Evolutionary conservation across 2,329 filamentous ascomycete species (phyloP), one percentile per base, ranked within the genome.

Genomic region (Biscogniauxia marginata): DNA sequence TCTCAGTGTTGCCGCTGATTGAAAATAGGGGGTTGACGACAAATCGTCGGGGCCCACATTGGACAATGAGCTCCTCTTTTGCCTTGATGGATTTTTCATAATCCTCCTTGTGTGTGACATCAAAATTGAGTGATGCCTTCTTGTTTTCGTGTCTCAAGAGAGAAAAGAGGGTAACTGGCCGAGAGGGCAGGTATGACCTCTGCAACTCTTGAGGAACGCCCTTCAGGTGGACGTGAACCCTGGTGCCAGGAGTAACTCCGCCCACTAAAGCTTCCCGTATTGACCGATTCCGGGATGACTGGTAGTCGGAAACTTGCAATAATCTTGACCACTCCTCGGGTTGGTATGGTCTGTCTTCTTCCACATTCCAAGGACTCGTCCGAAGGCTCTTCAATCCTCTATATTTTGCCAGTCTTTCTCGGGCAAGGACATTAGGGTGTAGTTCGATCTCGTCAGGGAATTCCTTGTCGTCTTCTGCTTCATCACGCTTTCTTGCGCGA

Each of bases 401-500:
- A 75, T 97, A 99, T 57, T 90, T 85, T 7, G 89, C 85, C 53
- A 99, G 77, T 46, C 95, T 84, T 74, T 99, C 95, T 51, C 91
- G 80, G 0, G 95, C 95, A 46, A 91, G 80, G 3, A 96, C 91
- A 52, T 93, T 84, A 0, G 96, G 95, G 63, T 90, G 91, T 52
- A 99, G 79, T 73, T 99, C 96, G 56, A 99, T 95, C 73, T 99
- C 95, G 63, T 99, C 95, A 0, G 95, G 95, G 73, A 98, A 99
- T 72, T 98, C 93, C 53, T 90, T 84, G 72, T 99, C 95, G 13
- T 98, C 93, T 50, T 93, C 84, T 3, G 86, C 91, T 64, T 97
- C 93, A 21, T 86, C 86, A 51, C 86, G 85, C 67, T 92, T 91
- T 61, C 86, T 86, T 51, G 84, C 81, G 43, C 95, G 86, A 74